Base-by-base conservation (phyloP, 2,329 filamentous ascomycete species). In the Ascomycota sp. region DNA sequence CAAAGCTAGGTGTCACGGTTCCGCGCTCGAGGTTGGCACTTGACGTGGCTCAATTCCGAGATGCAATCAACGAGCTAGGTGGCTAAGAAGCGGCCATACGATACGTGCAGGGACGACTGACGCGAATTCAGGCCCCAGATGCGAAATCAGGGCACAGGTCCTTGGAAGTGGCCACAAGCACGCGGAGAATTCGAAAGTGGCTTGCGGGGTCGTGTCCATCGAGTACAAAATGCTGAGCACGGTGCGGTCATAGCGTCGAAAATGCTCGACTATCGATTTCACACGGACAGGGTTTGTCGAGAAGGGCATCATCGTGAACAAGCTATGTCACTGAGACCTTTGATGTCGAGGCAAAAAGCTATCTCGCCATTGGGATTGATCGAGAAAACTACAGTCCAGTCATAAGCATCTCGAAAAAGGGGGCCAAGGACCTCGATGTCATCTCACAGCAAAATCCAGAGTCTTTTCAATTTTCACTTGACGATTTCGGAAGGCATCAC, bases 241-340 rank as follows among this genome's bases (percentile, higher is more conserved):
- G 45, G 33, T 7, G 30, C 33, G 11, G 13, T 32, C 6, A 21
- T 41, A 6, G 42, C 47, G 4, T 25, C 33, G 2, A 32, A 34
- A 2, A 44, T 48, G 23, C 34, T 46, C 2, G 34, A 35, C 0
- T 27, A 37, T 7, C 20, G 23, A 0, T 12, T 28, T 6, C 15
- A 11, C 9, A 25, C 8, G n/a, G n/a, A n/a, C n/a, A n/a, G n/a
- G n/a, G n/a, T n/a, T n/a, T n/a, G n/a, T n/a, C 23, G 15, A 25
- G 23, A 25, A 3, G 15, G 23, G 6, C 13, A 23, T 9, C 17
- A 17, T 36, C 0, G 43, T 51, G 3, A 43, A 44, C 0, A 46
- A 50, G 12, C 30, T 60, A 0, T 54, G 53, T 60, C 12, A 43
- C 50, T 20, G 46, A 58, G 37, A 24, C 36, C 0, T 29, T 52